Evolutionary conservation across 139 green algal species (phyloP).

Genomic region (Pleodorina starrii): DNA sequence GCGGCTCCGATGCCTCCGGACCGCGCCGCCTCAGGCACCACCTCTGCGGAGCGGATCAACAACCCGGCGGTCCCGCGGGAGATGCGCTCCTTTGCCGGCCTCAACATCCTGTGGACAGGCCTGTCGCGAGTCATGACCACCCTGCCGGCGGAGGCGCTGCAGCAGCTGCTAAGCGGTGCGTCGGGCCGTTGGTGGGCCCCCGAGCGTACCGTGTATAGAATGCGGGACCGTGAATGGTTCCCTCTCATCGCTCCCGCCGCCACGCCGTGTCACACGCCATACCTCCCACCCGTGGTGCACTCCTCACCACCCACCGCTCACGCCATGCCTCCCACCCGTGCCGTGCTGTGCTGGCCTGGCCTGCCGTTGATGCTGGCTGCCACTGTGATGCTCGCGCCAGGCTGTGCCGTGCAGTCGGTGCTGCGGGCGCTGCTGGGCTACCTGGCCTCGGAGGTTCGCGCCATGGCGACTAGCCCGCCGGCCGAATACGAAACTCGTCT

Average conservation of each 20-base stretch:
- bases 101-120: constrained; percentile 42
- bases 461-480: background rate
- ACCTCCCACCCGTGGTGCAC: too few relatives aligned
- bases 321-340: too few relatives aligned
- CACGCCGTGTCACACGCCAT: too few relatives aligned
- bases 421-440: constrained; percentile 32
- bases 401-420: constrained; percentile 17
- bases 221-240: too few relatives aligned
- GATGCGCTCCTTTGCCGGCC: constrained; percentile 40
- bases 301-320: too few relatives aligned
- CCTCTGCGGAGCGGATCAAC: constrained; percentile 7
- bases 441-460: constrained; percentile 5
- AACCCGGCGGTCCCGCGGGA: constrained; percentile 8
- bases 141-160: constrained; percentile 3
- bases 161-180: constrained; percentile 33
- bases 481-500: constrained; percentile 15
- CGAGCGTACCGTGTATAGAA: too few relatives aligned
- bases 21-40: background rate
- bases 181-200: too few relatives aligned
- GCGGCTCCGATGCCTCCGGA: too few relatives aligned
- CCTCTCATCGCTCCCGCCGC: too few relatives aligned
- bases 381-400: too few relatives aligned
- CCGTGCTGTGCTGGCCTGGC: too few relatives aligned
- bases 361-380: too few relatives aligned
- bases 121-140: background rate